Evolutionary conservation across 306 rosid species (phyloP).

Genomic region (Glycyrrhiza uralensis): DNA sequence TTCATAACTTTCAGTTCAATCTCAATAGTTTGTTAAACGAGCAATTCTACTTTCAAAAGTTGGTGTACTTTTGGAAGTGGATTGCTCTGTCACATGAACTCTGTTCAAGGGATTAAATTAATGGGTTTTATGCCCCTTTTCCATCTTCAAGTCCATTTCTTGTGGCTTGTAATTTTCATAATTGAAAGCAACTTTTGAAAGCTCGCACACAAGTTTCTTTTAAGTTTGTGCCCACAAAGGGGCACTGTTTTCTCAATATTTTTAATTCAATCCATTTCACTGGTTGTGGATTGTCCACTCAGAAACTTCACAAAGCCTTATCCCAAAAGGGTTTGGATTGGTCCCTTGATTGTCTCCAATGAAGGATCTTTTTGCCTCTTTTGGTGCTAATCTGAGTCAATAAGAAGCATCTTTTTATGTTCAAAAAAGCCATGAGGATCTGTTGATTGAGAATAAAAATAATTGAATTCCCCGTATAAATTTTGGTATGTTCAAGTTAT

Average conservation of each 20-base stretch:
- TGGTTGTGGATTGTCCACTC: constrained; percentile 55
- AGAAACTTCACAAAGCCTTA: constrained; percentile 40
- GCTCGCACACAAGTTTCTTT: neutral
- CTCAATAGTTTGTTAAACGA: constrained; percentile 15
- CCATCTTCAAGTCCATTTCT: neutral
- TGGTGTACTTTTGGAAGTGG: constrained; percentile 31
- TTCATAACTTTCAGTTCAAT: neutral
- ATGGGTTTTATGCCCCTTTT: constrained; percentile 18
- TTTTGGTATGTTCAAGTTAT: constrained; percentile 24
- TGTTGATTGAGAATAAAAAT: constrained; percentile 23
- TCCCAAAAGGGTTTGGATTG: constrained; percentile 30
- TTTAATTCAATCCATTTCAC: constrained; percentile 25
- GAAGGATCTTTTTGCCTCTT: constrained; percentile 20
- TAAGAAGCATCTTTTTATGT: constrained; percentile 10
- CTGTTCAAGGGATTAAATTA: constrained; percentile 20
- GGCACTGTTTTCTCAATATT: constrained; percentile 34
- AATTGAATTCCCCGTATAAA: constrained; percentile 26
- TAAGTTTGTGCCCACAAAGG: constrained; percentile 26
- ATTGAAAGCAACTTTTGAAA: constrained; percentile 24
- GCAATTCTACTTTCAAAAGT: constrained; percentile 38
- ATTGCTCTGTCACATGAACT: constrained; percentile 36
- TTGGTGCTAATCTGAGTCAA: constrained; percentile 54
- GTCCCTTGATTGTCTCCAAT: constrained; percentile 23
- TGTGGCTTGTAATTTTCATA: constrained; percentile 24
- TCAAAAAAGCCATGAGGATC: constrained; percentile 24